Conservation (phyloP, 2,329 filamentous ascomycete genomes). For the Apiospora kogelbergensis region DNA sequence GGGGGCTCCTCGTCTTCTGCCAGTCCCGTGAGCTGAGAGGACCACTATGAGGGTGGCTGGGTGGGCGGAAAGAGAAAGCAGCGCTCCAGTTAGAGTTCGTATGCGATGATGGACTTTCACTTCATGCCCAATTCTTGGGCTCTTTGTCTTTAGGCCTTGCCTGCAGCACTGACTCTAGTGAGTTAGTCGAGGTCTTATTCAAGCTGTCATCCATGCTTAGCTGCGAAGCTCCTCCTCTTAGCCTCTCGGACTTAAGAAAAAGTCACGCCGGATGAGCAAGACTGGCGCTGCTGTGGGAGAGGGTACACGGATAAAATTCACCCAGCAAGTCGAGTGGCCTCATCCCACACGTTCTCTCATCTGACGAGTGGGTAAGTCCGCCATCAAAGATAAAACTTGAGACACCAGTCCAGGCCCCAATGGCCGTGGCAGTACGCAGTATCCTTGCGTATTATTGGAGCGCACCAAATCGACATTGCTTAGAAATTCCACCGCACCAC, state of each 20-base stretch:
- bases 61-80: not conserved
- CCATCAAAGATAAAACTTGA: not conserved
- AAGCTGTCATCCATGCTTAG: slow-evolving; percentile 4
- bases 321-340: not conserved
- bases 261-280: not conserved
- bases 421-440: not conserved
- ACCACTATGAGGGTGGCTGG: not conserved
- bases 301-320: not conserved
- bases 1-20: not conserved
- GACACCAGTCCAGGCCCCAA: slow-evolving; percentile 2
- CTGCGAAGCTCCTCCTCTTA: not conserved
- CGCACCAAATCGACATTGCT: slow-evolving; percentile 2
- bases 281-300: not conserved
- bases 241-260: not conserved
- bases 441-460: not conserved
- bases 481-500: not conserved
- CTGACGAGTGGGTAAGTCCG: not conserved
- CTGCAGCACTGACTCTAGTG: not conserved
- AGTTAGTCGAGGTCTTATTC: not conserved
- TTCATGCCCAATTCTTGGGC: not conserved
- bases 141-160: not conserved
- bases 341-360: slow-evolving; percentile 3
- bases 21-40: not conserved
- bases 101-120: not conserved
- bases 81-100: not conserved